These are phyloP conservation scores for Cicer arietinum DNA, from an alignment of 306 rosid species.

Conservation along the genomic window DNA sequence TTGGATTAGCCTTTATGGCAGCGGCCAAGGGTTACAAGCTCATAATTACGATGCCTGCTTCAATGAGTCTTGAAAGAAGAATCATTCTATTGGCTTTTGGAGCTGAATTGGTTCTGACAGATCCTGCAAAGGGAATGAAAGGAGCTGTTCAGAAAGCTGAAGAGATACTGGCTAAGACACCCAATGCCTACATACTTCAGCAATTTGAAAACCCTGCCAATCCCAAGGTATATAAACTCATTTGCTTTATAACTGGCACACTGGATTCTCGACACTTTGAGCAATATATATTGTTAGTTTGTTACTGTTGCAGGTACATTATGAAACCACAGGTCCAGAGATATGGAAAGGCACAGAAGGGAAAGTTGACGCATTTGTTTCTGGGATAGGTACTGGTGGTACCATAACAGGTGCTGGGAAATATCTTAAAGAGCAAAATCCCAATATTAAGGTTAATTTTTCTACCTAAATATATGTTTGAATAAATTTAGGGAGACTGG, in stretches of 20 bases:
- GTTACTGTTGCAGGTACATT: constrained; percentile 59
- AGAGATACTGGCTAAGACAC: constrained; percentile 77
- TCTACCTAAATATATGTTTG: background rate
- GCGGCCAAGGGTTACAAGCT: constrained; percentile 77
- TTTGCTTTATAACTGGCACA: constrained; percentile 16
- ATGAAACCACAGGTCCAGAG: constrained; percentile 90
- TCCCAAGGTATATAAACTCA: constrained; percentile 64
- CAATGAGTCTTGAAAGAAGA: constrained; percentile 86
- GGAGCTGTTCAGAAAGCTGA: constrained; percentile 92
- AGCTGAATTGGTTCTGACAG: constrained; percentile 79
- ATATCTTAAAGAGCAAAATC: constrained; percentile 77
- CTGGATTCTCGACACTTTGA: constrained; percentile 27
- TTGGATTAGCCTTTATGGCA: constrained; percentile 87
- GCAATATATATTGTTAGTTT: constrained; percentile 27
- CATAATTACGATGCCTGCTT: constrained; percentile 86
- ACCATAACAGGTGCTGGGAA: constrained; percentile 85
- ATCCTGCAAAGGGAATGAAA: constrained; percentile 80
- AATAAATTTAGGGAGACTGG: constrained; percentile 1
- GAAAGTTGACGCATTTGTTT: constrained; percentile 70
- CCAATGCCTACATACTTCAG: constrained; percentile 74
- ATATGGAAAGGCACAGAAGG: constrained; percentile 79
- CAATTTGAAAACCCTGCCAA: constrained; percentile 91
- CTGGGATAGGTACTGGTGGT: constrained; percentile 87
- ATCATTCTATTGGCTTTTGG: constrained; percentile 76
- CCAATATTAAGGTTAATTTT: constrained; percentile 65